Base-by-base conservation (phyloP, 2,329 filamentous ascomycete species). In the Fusarium pseudonygamai region DNA sequence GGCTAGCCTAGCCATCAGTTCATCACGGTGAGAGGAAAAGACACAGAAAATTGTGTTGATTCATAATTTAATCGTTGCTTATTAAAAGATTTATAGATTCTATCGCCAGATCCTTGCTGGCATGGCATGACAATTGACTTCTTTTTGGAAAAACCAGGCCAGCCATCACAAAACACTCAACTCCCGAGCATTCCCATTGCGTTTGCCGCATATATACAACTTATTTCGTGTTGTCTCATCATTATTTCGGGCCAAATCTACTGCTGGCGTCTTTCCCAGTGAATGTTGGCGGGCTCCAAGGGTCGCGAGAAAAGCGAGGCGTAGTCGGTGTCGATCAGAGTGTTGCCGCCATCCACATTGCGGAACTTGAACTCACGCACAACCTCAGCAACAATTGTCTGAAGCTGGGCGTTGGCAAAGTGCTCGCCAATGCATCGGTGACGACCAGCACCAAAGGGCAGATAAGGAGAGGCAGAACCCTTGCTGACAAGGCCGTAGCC, bases 341-440 rank as follows among this genome's bases (percentile, higher is more conserved):
- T 88, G 79, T 90, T 85, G 80, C 88, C 89, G n/a, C 93, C 92
- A 76, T 93, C 90, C 6, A 91, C 82, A 77, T 94, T 97, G 79
- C 88, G 87, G 81, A 97, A 90, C 85, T 94, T 96, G 85, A 97
- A 93, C 60, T 90, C 81, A 56, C 94, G 89, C 45, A 97, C 93
- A 74, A 95, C 85, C 66, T 91, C 91, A 57, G 92, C 94, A 18
- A 92, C 86, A 75, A 98, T 97, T 49, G 94, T 95, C 80, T 95
- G 92, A 71, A 98, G 87, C 84, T 98, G 96, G 65, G 97, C 88
- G 81, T 97, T 97, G 76, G 96, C 96, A 82, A 98, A 98, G 79
- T 97, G 94, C 87, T 98, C 96, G 74, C 96, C 96, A 79, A 98
- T 98, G 84, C 96, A 98, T 75, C 96, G 89, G 84, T 98, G 96